Evolutionary conservation across 192 early-diverging fungal species (phyloP).

Genomic region (Lobosporangium transversale): DNA sequence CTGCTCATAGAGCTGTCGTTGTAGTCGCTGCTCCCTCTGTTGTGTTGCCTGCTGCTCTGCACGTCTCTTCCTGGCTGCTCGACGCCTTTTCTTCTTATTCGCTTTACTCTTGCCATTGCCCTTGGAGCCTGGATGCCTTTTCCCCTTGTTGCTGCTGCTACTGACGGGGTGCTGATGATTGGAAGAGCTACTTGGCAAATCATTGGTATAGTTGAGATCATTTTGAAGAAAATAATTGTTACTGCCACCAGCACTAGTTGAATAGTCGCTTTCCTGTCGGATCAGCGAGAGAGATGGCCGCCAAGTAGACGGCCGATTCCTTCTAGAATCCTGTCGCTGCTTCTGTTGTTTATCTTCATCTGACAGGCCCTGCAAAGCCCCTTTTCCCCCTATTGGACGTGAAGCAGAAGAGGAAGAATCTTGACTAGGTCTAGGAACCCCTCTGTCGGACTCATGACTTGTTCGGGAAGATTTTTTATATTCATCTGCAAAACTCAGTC

Average conservation of each 20-base stretch:
- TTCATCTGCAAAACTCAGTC: background rate
- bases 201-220: background rate
- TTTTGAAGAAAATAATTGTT: slow-evolving; percentile 8
- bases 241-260: slow-evolving; percentile 19
- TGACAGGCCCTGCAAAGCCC: slow-evolving; percentile 29
- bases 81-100: background rate
- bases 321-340: slow-evolving; percentile 11
- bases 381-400: slow-evolving; percentile 24
- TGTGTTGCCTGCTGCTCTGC: slow-evolving; percentile 12
- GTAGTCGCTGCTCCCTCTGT: too few relatives aligned
- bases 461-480: background rate
- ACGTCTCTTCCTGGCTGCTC: slow-evolving; percentile 15
- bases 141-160: slow-evolving; percentile 23
- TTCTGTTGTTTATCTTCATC: slow-evolving; percentile 20
- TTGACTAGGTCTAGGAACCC: slow-evolving; percentile 20
- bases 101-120: background rate
- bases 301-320: slow-evolving; percentile 22
- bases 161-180: background rate
- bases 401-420: slow-evolving; percentile 28
- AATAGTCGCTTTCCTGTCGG: slow-evolving; percentile 40
- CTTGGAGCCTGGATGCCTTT: too few relatives aligned
- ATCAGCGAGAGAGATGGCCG: slow-evolving; percentile 40
- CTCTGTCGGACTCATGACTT: background rate
- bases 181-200: background rate
- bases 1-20: slow-evolving; percentile 29